A percentile compares a stretch with the other conserved stretches of the same genome.
phyloP scores from a whole-genome alignment of 2,329 filamentous ascomycete genomes.

The Elsinoe ampelina region DNA sequence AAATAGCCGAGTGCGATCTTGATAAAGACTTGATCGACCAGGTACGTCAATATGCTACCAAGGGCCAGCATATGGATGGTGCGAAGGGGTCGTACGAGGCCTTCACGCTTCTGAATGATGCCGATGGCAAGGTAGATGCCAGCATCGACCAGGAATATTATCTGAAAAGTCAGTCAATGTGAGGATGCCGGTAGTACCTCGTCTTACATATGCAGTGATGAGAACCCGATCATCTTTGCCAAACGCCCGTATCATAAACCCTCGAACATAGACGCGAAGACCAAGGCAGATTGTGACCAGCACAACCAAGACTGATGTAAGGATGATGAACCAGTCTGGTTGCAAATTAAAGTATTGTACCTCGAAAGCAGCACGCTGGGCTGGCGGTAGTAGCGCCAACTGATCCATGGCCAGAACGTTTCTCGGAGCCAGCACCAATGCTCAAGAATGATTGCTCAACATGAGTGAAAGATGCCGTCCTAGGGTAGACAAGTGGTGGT shows the following conservation, averaged over 20 bases:
- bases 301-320: conserved; percentile 10
- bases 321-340: conserved; percentile 10
- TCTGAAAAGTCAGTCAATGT: background rate
- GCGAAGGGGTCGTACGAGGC: conserved; percentile 1
- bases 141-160: conserved; percentile 13
- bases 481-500: background rate
- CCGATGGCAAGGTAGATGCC: conserved; percentile 11
- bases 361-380: conserved; percentile 5
- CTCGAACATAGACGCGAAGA: conserved; percentile 13
- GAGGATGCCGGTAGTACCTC: no score
- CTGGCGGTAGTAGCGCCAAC: background rate
- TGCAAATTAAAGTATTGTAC: conserved; percentile 7
- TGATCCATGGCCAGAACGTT: background rate
- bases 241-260: conserved; percentile 14
- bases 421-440: background rate
- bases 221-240: conserved; percentile 16
- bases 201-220: conserved; percentile 9
- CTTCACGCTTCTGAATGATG: conserved; percentile 10
- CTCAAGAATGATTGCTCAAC: background rate
- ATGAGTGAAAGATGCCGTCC: background rate
- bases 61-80: conserved; percentile 9
- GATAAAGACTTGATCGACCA: conserved; percentile 15
- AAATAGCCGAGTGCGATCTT: conserved; percentile 17
- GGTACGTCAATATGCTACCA: conserved; percentile 11
- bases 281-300: conserved; percentile 11